A percentile compares a stretch with the other conserved stretches of the same genome.
These are phyloP conservation scores for Naegleria gruberi DNA, from an alignment of 208 protist species.

Conservation along the genomic window DNA sequence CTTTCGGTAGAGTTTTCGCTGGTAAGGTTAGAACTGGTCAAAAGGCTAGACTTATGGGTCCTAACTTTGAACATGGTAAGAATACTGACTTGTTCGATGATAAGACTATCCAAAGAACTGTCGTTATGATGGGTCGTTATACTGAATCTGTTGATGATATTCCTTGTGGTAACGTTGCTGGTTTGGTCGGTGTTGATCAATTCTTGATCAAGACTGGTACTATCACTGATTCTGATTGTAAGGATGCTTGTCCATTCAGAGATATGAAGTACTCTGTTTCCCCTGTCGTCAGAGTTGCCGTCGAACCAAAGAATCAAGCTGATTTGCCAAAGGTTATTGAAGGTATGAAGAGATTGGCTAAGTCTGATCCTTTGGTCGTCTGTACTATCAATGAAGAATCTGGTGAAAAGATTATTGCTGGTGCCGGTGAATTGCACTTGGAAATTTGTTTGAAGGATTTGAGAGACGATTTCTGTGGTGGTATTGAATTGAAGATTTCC, in stretches of 20 bases:
- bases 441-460: slow-evolving; percentile 99
- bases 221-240: slow-evolving; percentile 72
- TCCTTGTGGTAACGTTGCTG: slow-evolving; percentile 95
- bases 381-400: slow-evolving; percentile 83
- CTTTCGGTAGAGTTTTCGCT: slow-evolving; percentile 94
- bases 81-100: slow-evolving; percentile 72
- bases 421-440: slow-evolving; percentile 97
- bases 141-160: slow-evolving; percentile 89
- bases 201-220: slow-evolving; percentile 97
- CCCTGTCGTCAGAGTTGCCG: slow-evolving; percentile 95
- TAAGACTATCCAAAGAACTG: slow-evolving; percentile 85
- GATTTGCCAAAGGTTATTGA: slow-evolving; percentile 96
- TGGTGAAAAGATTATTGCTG: slow-evolving; percentile 97
- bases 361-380: slow-evolving; percentile 89
- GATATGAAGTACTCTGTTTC: slow-evolving; percentile 99
- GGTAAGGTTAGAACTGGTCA: slow-evolving; percentile 83
- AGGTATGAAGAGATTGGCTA: slow-evolving; percentile 92
- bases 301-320: slow-evolving; percentile 89
- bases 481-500: slow-evolving; percentile 82
- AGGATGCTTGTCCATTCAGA: slow-evolving; percentile 21
- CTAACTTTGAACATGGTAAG: slow-evolving; percentile 90
- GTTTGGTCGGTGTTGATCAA: slow-evolving; percentile 97
- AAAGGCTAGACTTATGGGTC: slow-evolving; percentile 96
- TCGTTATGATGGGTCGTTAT: slow-evolving; percentile 96
- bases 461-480: slow-evolving; percentile 88